A percentile compares a stretch with the other conserved stretches of the same genome.
phyloP scores from a whole-genome alignment of 805 yeast species.

The Sugiyamaella chiloensis region DNA sequence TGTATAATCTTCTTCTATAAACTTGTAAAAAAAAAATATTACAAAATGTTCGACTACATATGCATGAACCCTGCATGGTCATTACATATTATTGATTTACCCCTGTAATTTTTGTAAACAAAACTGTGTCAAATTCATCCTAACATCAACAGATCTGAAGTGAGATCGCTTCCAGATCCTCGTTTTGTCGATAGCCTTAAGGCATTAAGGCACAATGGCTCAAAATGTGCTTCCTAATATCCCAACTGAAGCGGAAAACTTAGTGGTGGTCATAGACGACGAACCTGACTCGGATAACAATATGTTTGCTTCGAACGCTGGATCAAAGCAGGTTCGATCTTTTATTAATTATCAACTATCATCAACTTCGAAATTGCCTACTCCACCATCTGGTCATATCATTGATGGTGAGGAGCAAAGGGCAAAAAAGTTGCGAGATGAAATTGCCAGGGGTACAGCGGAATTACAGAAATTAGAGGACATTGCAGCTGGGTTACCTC shows the following conservation, averaged over 20 bases:
- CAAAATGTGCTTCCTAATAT: no score
- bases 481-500: constrained; percentile 24
- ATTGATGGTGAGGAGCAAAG: constrained; percentile 23
- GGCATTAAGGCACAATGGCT: background rate
- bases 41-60: background rate
- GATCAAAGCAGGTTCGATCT: background rate
- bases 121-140: background rate
- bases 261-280: constrained; percentile 3
- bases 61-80: constrained; percentile 3
- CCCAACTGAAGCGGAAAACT: no score
- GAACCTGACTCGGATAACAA: background rate
- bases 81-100: background rate
- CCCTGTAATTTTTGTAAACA: constrained; percentile 6
- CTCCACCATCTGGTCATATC: background rate
- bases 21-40: background rate
- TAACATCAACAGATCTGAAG: no score
- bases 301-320: background rate
- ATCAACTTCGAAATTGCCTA: background rate
- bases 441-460: constrained; percentile 27
- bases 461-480: constrained; percentile 33
- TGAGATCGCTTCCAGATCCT: background rate
- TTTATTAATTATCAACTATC: background rate
- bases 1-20: background rate
- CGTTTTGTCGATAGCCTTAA: background rate
- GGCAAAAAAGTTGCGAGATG: constrained; percentile 26